These are phyloP conservation scores for Candida manassasensis DNA, from an alignment of 805 yeast species.

Conservation along the genomic window DNA sequence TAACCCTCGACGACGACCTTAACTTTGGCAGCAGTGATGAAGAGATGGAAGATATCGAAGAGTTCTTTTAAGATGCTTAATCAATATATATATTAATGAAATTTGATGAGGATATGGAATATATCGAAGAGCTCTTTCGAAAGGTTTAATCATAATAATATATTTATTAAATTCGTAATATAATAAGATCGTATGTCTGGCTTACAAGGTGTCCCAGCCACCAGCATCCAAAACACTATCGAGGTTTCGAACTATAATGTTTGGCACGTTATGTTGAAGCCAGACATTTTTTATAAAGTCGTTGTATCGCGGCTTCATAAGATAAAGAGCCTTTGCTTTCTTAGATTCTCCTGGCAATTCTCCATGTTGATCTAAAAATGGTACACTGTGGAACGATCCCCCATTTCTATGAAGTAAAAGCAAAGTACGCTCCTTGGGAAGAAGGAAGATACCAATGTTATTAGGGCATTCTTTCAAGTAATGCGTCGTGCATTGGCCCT, in stretches of 20 bases:
- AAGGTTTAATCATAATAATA: neutral
- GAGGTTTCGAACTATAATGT: slow-evolving; percentile 69
- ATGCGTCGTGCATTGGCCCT: slow-evolving; percentile 83
- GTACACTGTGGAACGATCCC: slow-evolving; percentile 82
- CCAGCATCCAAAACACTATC: slow-evolving; percentile 83
- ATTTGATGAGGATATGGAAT: no score
- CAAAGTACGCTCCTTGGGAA: slow-evolving; percentile 65
- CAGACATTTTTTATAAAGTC: slow-evolving; percentile 64
- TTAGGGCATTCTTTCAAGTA: slow-evolving; percentile 56
- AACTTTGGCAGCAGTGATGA: slow-evolving; percentile 1
- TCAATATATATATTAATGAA: neutral
- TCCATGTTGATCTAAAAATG: slow-evolving; percentile 82
- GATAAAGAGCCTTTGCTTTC: slow-evolving; percentile 65
- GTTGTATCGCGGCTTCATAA: slow-evolving; percentile 59
- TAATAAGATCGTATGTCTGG: neutral
- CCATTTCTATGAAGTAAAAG: slow-evolving; percentile 64
- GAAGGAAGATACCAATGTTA: slow-evolving; percentile 63
- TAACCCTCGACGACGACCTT: neutral
- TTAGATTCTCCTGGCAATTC: slow-evolving; percentile 73
- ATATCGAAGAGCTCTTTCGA: slow-evolving; percentile 2
- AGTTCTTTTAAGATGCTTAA: neutral
- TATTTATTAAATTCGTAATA: neutral
- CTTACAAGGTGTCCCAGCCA: slow-evolving; percentile 86
- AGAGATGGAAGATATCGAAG: neutral
- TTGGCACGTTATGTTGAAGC: slow-evolving; percentile 75